Conservation (phyloP, 129 eudicot genomes). For the Silybum marianum region DNA sequence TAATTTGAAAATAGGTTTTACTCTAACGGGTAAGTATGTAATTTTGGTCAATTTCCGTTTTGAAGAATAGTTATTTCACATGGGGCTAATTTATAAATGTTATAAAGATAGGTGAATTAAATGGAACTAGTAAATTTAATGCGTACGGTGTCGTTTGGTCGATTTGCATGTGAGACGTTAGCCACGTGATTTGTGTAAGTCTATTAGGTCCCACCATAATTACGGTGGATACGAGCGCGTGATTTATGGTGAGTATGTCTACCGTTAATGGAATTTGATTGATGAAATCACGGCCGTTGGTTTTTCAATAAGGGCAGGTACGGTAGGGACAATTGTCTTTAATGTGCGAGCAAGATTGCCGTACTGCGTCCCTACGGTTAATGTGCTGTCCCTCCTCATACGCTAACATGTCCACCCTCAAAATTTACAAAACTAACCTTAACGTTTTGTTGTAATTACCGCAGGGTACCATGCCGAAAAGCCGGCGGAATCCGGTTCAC, state of each 20-base stretch:
- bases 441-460: not conserved
- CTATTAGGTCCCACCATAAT: constrained; percentile 30
- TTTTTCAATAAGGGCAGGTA: not conserved
- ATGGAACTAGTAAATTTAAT: constrained; percentile 19
- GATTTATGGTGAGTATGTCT: constrained; percentile 34
- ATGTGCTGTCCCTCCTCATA: constrained; percentile 10
- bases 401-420: not conserved
- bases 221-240: constrained; percentile 35
- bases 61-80: constrained; percentile 37
- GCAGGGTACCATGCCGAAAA: constrained; percentile 87
- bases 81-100: constrained; percentile 26
- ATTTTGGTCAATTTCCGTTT: too few relatives aligned
- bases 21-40: too few relatives aligned
- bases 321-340: constrained; percentile 8
- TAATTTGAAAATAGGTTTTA: too few relatives aligned
- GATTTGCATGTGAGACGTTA: constrained; percentile 37
- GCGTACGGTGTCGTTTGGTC: constrained; percentile 44
- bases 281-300: constrained; percentile 36
- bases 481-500: constrained; percentile 83
- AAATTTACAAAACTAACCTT: constrained; percentile 6
- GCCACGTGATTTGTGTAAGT: constrained; percentile 38
- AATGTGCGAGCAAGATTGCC: constrained; percentile 26
- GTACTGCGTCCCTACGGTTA: constrained; percentile 25
- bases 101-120: constrained; percentile 20
- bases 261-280: constrained; percentile 28